Evolutionary conservation across 352 stramenopile genomes (phyloP), one percentile per base, ranked within the genome.

Genomic region (Globisporangium barbulae): DNA sequence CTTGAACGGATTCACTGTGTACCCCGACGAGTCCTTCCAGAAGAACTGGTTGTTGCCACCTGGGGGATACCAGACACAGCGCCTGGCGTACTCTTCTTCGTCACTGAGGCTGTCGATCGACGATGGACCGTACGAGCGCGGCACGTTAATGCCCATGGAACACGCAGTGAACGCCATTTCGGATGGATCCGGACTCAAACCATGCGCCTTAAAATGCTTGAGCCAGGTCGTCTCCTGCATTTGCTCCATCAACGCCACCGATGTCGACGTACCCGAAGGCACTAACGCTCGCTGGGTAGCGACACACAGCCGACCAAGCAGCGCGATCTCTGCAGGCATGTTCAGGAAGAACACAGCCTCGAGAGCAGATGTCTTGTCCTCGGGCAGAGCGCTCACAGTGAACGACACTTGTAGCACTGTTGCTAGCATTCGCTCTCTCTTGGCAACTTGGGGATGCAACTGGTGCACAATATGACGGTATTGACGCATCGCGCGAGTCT

Each of bases 341-440:
- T 67, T 56, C 5, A 86, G 33, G 45, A 81, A 81, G 48, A 86
- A 85, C 17, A 90, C 64, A 6, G 79, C 57, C 48, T 75, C 61
- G 17, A 79, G 53, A 0, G 71, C 74, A 5, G 76, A 66, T 0
- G 21, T 5, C 39, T 45, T n/a, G 39, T 45, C 39, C 39, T 45
- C 39, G 13, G 39, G 39, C 15, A 45, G 13, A 45, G 13, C 17
- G 39, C 39, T 45, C 17, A 45, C 39, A 45, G 39, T 45, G 39
- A 45, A 79, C 3, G 45, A 76, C 53, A 76, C 71, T 21, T 22
- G 25, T 15, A 77, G 42, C 19, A 52, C 19, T 8, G 12, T 57
- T 52, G 50, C 22, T 28, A 74, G 31, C 12, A 12, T 10, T 49
- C 5, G 17, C 56, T 73, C 31, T 22, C 33, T 50, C 25, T 39